Percentiles rank a stretch among this genome's conserved stretches.
phyloP scores from a whole-genome alignment of 2,329 filamentous ascomycete genomes.

The Penicillium concentricum region DNA sequence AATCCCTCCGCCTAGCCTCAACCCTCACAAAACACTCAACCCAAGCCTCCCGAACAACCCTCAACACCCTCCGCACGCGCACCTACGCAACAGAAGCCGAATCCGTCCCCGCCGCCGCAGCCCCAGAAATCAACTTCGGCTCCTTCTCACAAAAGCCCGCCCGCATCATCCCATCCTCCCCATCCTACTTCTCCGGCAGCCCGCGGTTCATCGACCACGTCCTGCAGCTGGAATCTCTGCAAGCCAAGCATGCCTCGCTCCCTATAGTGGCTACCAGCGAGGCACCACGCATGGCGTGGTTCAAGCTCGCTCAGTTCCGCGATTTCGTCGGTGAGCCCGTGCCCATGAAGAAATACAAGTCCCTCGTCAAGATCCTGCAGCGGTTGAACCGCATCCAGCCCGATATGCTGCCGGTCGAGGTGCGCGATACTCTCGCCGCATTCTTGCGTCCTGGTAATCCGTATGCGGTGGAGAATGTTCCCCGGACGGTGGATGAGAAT shows the following conservation, averaged over 20 bases:
- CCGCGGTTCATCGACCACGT: slow-evolving; percentile 83
- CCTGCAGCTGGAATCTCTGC: slow-evolving; percentile 69
- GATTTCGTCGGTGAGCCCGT: slow-evolving; percentile 69
- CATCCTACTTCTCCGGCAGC: slow-evolving; percentile 91
- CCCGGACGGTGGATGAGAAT: slow-evolving; percentile 67
- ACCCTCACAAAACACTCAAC: slow-evolving; percentile 28
- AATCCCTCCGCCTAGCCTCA: slow-evolving; percentile 29
- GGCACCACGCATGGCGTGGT: slow-evolving; percentile 75
- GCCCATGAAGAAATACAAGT: slow-evolving; percentile 73
- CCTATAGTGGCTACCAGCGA: slow-evolving; percentile 66
- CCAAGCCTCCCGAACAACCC: slow-evolving; percentile 44
- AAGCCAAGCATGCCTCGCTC: slow-evolving; percentile 69
- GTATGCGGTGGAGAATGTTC: slow-evolving; percentile 61
- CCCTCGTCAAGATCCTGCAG: slow-evolving; percentile 72
- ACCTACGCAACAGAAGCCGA: slow-evolving; percentile 30
- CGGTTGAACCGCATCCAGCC: slow-evolving; percentile 84
- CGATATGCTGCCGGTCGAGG: slow-evolving; percentile 67
- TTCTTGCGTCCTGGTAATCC: slow-evolving; percentile 77
- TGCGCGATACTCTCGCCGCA: slow-evolving; percentile 61
- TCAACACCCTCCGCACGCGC: slow-evolving; percentile 21
- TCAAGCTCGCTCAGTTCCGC: slow-evolving; percentile 73
- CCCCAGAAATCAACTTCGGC: slow-evolving; percentile 36
- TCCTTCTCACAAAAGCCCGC: slow-evolving; percentile 49
- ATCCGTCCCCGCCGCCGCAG: slow-evolving; percentile 18
- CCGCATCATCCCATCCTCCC: slow-evolving; percentile 77